Evolutionary conservation across 202 grass and related monocot species (phyloP), one percentile per base, ranked within the genome.

Genomic region (Dendrocalamus latiflorus): DNA sequence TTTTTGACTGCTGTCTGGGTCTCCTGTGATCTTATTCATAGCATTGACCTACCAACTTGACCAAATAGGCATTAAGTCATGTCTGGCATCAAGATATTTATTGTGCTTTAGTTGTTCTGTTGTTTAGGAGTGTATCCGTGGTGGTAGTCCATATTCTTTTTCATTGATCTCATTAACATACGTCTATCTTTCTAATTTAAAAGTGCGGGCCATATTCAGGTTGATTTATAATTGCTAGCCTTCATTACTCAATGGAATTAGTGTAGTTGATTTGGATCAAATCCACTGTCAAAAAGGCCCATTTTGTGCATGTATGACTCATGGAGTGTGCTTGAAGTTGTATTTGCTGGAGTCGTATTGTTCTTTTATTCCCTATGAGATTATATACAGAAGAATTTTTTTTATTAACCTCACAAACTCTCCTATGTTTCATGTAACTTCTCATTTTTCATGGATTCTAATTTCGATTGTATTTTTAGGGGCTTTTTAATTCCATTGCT

Each of bases 401-500:
- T 22, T 48, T 57, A 14, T 18, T 45, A 45, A 22, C 45, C 8
- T 69, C 6, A 60, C 57, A 54, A 47, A 42, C 2, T 68, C n/a
- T 62, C 8, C 17, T 24, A 43, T 44, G 45, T 70, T 75, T 30
- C 15, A 49, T 70, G 6, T 11, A 68, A 67, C 26, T 50, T 78
- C 6, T 11, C 11, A 45, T 50, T 26, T 56, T 16, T 9, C 22
- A 11, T 2, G 16, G 12, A 65, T 81, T 76, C 34, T 90, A 33
- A 76, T 37, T 16, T 65, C 25, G 18, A 10, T 0, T 11, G 51
- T 70, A 53, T 69, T 39, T 82, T 48, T 78, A 99, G 96, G 96
- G 96, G 2, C 80, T 96, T 53, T 96, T 99, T 60, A 99, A 99
- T 86, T 99, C 93, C 18, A 92, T 95, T 88, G 93, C 91, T 87